Base-by-base conservation (phyloP, 495 filamentous ascomycete genomes). In the Penicillium mononematosum region DNA sequence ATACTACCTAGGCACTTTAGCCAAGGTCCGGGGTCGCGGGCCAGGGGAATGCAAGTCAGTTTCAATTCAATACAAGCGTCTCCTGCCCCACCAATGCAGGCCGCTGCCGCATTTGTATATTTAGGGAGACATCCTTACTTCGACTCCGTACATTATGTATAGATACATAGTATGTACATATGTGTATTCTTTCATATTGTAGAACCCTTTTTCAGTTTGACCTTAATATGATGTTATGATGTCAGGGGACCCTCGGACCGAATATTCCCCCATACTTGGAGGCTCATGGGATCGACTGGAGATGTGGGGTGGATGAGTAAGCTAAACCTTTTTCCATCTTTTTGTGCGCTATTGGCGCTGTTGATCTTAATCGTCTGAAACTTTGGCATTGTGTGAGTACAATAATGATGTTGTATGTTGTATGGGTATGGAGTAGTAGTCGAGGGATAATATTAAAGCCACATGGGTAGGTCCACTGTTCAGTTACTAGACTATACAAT, bases 21-120 rank as follows among this genome's bases (percentile, higher is more conserved):
- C 50, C 50, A 41, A 41, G 50, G 25, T 53, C 50, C 45, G 45
- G 45, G 45, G 4, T 44, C 38, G 27, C 50, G 50, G 50, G 39
- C 39, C 50, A 53, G 50, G 50, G 50, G 50, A 53, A 11, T 14
- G 50, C 50, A 43, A 32, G 16, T 7, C 45, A 31, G n/a, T 34
- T 1, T 32, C 8, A 32, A 48, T 1, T 32, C 8, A 32, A 48
- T 29, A 48, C 45, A 48, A 31, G n/a, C 12, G 27, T 48, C n/a
- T n/a, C n/a, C n/a, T n/a, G n/a, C 45, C 45, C 25, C 27, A 19
- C n/a, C 9, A 31, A n/a, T n/a, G 5, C 14, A 29, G 20, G 2
- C 20, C 20, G 1, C 20, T 29, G 45, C 27, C 10, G 17, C 1
- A n/a, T n/a, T n/a, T n/a, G 7, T 36, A 17, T 38, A 22, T 42